Base-by-base conservation (phyloP, 23 red algal species). In the Gracilaria gracilis region DNA sequence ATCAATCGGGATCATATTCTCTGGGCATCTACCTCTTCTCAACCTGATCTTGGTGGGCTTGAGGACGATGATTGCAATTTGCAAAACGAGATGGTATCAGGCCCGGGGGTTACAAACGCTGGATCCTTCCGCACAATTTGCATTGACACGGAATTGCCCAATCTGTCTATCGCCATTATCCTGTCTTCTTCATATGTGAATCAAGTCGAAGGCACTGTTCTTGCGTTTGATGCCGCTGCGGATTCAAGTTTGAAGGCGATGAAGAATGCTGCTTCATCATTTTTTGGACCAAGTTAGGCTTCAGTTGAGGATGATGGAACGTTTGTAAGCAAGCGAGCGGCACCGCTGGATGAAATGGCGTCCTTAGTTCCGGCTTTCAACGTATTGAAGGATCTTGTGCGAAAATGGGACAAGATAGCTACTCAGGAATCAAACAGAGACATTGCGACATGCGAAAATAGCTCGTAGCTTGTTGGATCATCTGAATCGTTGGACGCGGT, bases 111-210 rank as follows among this genome's bases (percentile, higher is more conserved):
- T 14, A 54, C 80, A 23, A 29, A 40, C 42, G 79, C 93, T 9
- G 94, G 94, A 23, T 88, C 85, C 19, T 96, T 88, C 75, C 88
- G 88, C 54, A 96, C 78, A 3, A 72, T 96, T 53, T 96, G 94
- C 42, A 66, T 95, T 48, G 93, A 95, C 33, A 88, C 81, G 15
- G 93, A 95, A 59, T 48, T 95, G 19, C 80, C 67, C 13, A 81
- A 88, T 53, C 48, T 95, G 35, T 61, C 86, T 0, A 88, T 95
- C 19, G 86, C 85, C 28, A 90, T 85, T 9, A 95, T 90, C 76
- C 55, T 91, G 9, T 84, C 93, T 46, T 86, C 87, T 23, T 79
- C 86, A 20, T 86, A 95, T 61, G 86, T 95, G 17, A 95, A 95
- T 48, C 83, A 88, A 61, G 35, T 84, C 6, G 93, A 95, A 88